Percentiles rank a stretch among this genome's conserved stretches.
These are phyloP conservation scores for Lentinula edodes DNA, from an alignment of 768 basidiomycete genomes.

Conservation along the genomic window DNA sequence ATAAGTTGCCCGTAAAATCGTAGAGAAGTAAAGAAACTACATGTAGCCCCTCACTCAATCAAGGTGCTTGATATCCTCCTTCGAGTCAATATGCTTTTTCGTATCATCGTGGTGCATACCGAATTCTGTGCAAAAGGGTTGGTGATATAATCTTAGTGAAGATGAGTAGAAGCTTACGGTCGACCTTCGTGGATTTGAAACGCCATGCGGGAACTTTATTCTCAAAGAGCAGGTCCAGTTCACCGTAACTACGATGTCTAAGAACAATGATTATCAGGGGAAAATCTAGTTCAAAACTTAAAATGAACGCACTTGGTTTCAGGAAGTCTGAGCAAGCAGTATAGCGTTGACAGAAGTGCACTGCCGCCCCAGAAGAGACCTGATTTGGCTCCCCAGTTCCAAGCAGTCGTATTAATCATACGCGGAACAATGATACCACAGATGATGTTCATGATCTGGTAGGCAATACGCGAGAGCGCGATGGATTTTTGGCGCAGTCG, in stretches of 20 bases:
- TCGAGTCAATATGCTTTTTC: not conserved
- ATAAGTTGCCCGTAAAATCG: not conserved
- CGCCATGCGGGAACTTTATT: conserved; percentile 17
- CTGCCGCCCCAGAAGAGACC: conserved; percentile 17
- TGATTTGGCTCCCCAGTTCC: conserved; percentile 19
- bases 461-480: conserved; percentile 14
- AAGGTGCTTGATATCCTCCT: not conserved
- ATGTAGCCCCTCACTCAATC: not conserved
- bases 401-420: conserved; percentile 17
- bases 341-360: conserved; percentile 12
- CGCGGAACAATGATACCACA: conserved; percentile 16
- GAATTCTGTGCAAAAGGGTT: not conserved
- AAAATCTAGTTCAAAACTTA: not conserved
- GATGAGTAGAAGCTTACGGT: conserved; percentile 11
- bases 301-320: conserved; percentile 9
- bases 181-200: conserved; percentile 14
- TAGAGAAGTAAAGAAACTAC: not conserved
- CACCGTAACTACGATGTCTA: conserved; percentile 13
- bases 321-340: conserved; percentile 14
- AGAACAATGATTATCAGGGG: not conserved
- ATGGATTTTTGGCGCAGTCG: conserved; percentile 18
- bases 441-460: conserved; percentile 16
- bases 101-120: not conserved
- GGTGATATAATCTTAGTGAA: not conserved
- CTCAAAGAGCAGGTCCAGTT: conserved; percentile 17